Percentiles rank a stretch among this genome's conserved stretches.
Conservation (phyloP, 352 stramenopile genomes). For the Phytopythium cucurbitacearum region DNA sequence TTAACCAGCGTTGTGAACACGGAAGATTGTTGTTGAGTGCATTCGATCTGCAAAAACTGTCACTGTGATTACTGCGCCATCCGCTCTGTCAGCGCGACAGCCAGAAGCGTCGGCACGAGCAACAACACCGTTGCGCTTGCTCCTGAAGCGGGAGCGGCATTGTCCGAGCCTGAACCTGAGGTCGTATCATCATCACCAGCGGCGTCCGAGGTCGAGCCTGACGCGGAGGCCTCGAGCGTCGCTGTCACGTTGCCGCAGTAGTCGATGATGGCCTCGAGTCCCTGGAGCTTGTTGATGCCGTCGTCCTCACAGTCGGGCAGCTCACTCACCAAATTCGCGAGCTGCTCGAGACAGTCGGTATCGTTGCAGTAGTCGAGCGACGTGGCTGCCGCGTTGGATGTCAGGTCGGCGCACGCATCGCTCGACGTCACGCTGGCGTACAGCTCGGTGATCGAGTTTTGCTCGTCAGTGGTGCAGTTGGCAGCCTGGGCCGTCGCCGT, state of each 20-base stretch:
- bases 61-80: slow-evolving; percentile 4
- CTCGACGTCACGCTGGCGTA: slow-evolving; percentile 11
- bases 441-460: slow-evolving; percentile 9
- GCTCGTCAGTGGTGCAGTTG: slow-evolving; percentile 16
- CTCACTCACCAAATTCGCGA: slow-evolving; percentile 15
- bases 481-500: slow-evolving; percentile 4
- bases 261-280: slow-evolving; percentile 15
- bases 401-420: slow-evolving; percentile 10
- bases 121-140: neutral
- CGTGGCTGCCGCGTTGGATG: slow-evolving; percentile 16
- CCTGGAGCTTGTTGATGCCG: slow-evolving; percentile 21
- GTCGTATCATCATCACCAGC: neutral
- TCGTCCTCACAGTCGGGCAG: slow-evolving; percentile 28
- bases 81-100: slow-evolving; percentile 1
- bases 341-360: slow-evolving; percentile 19
- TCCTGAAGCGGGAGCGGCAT: neutral
- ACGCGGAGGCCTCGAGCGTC: neutral
- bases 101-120: neutral
- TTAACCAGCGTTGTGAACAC: too few species aligned
- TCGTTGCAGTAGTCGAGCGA: slow-evolving; percentile 28
- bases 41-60: neutral
- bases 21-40: too few species aligned
- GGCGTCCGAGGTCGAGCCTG: neutral
- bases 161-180: neutral
- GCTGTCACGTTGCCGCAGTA: slow-evolving; percentile 13